Percentiles rank a stretch among this genome's conserved stretches.
Conservation (phyloP, 1,284 basidiomycete genomes). For the Vanrija sp. region DNA sequence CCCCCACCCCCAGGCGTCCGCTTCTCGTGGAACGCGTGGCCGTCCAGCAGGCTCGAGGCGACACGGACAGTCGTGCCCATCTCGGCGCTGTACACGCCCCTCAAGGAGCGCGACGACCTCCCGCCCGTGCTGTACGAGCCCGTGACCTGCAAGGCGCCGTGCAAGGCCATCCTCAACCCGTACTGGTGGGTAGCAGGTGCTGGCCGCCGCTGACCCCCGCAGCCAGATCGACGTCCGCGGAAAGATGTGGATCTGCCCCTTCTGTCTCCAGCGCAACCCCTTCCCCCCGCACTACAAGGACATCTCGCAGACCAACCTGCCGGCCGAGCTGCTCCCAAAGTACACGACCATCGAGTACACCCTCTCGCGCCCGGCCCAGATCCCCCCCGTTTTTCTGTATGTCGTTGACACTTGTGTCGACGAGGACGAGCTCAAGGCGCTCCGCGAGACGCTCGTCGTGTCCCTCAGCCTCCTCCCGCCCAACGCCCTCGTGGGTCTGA, state of each 20-base stretch:
- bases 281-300: slow-evolving; percentile 99
- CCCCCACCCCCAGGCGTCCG: slow-evolving; percentile 62
- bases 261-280: slow-evolving; percentile 92
- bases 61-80: slow-evolving; percentile 98
- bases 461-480: slow-evolving; percentile 89
- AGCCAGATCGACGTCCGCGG: slow-evolving; percentile 98
- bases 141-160: slow-evolving; percentile 96
- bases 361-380: slow-evolving; percentile 80
- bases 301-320: slow-evolving; percentile 93
- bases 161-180: slow-evolving; percentile 94
- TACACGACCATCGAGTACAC: slow-evolving; percentile 99
- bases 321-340: slow-evolving; percentile 91
- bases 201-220: not conserved
- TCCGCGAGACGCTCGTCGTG: slow-evolving; percentile 87
- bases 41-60: slow-evolving; percentile 93
- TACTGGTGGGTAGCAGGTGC: slow-evolving; percentile 66
- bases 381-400: slow-evolving; percentile 94
- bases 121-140: slow-evolving; percentile 97
- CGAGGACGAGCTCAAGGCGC: slow-evolving; percentile 90
- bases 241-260: slow-evolving; percentile 99
- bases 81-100: slow-evolving; percentile 92
- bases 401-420: slow-evolving; percentile 97
- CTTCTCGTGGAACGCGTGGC: slow-evolving; percentile 98
- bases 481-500: slow-evolving; percentile 88
- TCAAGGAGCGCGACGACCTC: slow-evolving; percentile 91